Percentiles rank a stretch among this genome's conserved stretches.
These are phyloP conservation scores for Nasturtium officinale DNA, from an alignment of 345 rosid genomes.

Conservation along the genomic window DNA sequence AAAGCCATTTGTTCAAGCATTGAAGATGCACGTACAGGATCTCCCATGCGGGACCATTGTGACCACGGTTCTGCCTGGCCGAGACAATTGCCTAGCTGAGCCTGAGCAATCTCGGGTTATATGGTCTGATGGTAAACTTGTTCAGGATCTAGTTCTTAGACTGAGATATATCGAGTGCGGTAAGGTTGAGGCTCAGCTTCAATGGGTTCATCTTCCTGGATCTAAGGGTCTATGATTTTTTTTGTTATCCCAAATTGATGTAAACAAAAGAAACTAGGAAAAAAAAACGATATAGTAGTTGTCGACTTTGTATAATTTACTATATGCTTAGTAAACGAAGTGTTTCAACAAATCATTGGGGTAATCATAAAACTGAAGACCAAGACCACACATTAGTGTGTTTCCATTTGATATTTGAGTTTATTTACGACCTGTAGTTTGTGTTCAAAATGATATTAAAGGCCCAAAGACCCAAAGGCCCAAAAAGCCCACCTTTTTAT, in stretches of 20 bases:
- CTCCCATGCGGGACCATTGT: slow-evolving; percentile 64
- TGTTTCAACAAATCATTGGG: background rate
- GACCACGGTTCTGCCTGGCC: slow-evolving; percentile 54
- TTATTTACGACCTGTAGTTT: background rate
- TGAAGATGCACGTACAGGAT: slow-evolving; percentile 52
- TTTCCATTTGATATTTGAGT: too few relatives aligned
- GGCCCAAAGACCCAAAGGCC: slow-evolving; percentile 1
- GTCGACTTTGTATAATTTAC: background rate
- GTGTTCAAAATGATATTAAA: background rate
- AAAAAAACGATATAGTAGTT: background rate
- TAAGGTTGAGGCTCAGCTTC: slow-evolving; percentile 73
- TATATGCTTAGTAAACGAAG: background rate
- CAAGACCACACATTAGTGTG: too few relatives aligned
- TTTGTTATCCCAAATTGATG: background rate
- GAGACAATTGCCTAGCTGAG: slow-evolving; percentile 66
- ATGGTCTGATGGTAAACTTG: slow-evolving; percentile 53
- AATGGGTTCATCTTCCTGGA: slow-evolving; percentile 84
- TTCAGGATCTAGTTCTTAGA: slow-evolving; percentile 67
- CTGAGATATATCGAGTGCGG: slow-evolving; percentile 83
- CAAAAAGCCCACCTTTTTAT: background rate
- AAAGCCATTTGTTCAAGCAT: slow-evolving; percentile 57
- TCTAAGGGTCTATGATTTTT: slow-evolving; percentile 47
- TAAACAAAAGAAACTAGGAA: background rate
- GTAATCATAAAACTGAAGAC: background rate
- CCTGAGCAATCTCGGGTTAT: slow-evolving; percentile 62